Percentiles rank a stretch among this genome's conserved stretches.
These are phyloP conservation scores for Trypethelium eluteriae DNA, from an alignment of 495 filamentous ascomycete species.

Conservation along the genomic window DNA sequence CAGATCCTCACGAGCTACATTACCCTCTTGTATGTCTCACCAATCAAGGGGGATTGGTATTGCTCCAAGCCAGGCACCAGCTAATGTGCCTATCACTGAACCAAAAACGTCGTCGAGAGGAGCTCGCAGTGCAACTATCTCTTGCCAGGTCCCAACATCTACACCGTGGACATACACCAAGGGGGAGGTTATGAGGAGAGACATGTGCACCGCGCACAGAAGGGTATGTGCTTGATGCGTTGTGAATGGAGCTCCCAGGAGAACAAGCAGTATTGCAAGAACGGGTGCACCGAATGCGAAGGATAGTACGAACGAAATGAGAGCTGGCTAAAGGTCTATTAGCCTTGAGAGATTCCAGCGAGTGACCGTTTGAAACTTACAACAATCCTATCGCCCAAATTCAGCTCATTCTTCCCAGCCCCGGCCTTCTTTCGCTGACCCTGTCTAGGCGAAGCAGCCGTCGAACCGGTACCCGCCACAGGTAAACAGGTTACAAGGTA, in stretches of 20 bases:
- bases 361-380: slow-evolving; percentile 24
- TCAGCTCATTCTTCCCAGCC: slow-evolving; percentile 22
- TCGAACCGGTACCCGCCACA: slow-evolving; percentile 42
- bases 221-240: slow-evolving; percentile 72
- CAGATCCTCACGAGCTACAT: neutral
- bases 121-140: slow-evolving; percentile 49
- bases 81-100: slow-evolving; percentile 52
- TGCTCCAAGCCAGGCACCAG: slow-evolving; percentile 68
- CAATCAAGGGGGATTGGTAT: slow-evolving; percentile 94
- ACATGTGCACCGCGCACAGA: slow-evolving; percentile 71
- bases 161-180: slow-evolving; percentile 82
- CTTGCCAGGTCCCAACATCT: slow-evolving; percentile 62
- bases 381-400: slow-evolving; percentile 25
- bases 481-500: slow-evolving; percentile 72
- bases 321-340: slow-evolving; percentile 47
- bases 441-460: slow-evolving; percentile 25
- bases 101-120: slow-evolving; percentile 64
- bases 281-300: slow-evolving; percentile 48
- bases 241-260: slow-evolving; percentile 85
- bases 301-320: slow-evolving; percentile 56
- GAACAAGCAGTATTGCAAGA: slow-evolving; percentile 59
- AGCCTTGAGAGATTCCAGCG: slow-evolving; percentile 13
- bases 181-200: slow-evolving; percentile 63
- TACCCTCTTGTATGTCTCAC: slow-evolving; percentile 40
- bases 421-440: slow-evolving; percentile 29